phyloP scores from a whole-genome alignment of 176 grass and related monocot species.

The Tillandsia fasciculata region DNA sequence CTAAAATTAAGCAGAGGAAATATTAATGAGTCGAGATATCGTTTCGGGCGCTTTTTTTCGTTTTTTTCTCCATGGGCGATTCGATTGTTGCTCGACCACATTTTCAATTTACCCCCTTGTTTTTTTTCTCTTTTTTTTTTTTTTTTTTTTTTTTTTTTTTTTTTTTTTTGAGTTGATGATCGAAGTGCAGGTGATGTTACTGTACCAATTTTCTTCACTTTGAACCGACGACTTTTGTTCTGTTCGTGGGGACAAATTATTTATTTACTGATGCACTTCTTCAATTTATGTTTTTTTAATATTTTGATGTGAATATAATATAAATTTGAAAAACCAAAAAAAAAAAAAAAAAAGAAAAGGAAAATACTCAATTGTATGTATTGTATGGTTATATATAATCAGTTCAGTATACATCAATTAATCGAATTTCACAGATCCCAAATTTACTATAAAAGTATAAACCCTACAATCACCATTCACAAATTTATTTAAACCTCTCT shows the following conservation, averaged over 20 bases:
- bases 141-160: background rate
- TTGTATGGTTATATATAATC: too few relatives aligned
- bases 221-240: background rate
- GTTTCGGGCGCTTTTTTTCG: slow-evolving; percentile 47
- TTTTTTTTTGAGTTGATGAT: background rate
- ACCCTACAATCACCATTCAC: too few relatives aligned
- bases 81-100: slow-evolving; percentile 66
- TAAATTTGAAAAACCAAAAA: background rate
- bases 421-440: too few relatives aligned
- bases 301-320: background rate
- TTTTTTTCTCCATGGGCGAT: slow-evolving; percentile 29
- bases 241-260: slow-evolving; percentile 16
- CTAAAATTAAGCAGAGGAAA: slow-evolving; percentile 15
- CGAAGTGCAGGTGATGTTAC: slow-evolving; percentile 14
- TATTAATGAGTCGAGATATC: slow-evolving; percentile 69
- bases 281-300: background rate
- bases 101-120: background rate
- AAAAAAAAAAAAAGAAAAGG: background rate
- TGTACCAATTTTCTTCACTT: slow-evolving; percentile 12
- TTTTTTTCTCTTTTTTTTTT: too few relatives aligned
- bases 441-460: too few relatives aligned
- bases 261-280: slow-evolving; percentile 19
- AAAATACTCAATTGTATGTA: too few relatives aligned
- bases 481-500: too few relatives aligned
- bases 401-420: too few relatives aligned